Conservation (phyloP, 768 basidiomycete genomes). For the Lyophyllum shimeji region DNA sequence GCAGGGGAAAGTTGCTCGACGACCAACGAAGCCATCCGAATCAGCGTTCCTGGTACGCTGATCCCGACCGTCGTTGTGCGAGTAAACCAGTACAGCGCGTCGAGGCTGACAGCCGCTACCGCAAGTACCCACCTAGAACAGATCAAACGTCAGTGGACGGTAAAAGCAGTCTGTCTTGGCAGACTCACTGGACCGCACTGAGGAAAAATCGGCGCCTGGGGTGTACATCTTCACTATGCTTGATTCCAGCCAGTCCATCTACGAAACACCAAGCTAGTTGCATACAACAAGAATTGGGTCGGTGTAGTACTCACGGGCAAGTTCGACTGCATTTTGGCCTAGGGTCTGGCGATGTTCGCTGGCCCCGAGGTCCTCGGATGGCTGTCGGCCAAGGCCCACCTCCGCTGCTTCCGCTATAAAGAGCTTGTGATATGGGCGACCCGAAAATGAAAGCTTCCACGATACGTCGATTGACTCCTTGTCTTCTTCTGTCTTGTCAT, state of each 20-base stretch:
- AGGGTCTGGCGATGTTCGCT: constrained; percentile 21
- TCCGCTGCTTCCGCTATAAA: constrained; percentile 16
- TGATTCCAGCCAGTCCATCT: constrained; percentile 30
- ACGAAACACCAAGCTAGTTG: neutral
- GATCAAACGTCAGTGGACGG: neutral
- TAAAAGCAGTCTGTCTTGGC: neutral
- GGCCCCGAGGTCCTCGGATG: constrained; percentile 10
- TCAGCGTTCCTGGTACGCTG: constrained; percentile 22
- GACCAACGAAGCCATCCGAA: constrained; percentile 17
- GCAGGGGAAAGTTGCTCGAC: constrained; percentile 8
- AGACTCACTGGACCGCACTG: constrained; percentile 17
- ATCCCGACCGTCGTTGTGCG: constrained; percentile 31
- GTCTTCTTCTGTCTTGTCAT: constrained; percentile 12
- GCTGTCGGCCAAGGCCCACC: neutral
- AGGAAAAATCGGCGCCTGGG: constrained; percentile 24
- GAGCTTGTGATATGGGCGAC: constrained; percentile 23
- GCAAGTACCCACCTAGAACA: constrained; percentile 13
- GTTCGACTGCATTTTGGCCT: constrained; percentile 23
- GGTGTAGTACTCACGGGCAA: constrained; percentile 21
- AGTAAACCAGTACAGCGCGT: constrained; percentile 33
- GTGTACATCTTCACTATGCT: constrained; percentile 27
- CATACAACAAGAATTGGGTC: neutral
- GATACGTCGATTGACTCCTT: constrained; percentile 27
- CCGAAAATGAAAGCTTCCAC: constrained; percentile 33
- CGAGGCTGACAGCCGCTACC: constrained; percentile 11